Percentiles rank a stretch among this genome's conserved stretches.
phyloP scores from a whole-genome alignment of 164 flowering plant genomes.

The Houttuynia cordata region DNA sequence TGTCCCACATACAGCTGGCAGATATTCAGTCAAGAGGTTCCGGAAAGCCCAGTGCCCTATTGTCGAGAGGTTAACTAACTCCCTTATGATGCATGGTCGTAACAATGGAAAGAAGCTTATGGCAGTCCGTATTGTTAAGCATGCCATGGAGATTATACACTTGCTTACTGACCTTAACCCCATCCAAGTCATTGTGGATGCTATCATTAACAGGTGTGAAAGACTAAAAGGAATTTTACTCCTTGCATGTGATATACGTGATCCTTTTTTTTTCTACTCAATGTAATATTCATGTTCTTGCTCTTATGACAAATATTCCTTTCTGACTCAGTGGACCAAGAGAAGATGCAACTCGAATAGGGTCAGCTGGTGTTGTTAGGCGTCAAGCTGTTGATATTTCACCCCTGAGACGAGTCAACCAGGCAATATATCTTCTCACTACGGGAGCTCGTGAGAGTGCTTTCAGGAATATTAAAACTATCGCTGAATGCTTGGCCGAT shows the following conservation, averaged over 20 bases:
- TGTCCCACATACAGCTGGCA: constrained; percentile 25
- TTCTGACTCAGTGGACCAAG: constrained; percentile 19
- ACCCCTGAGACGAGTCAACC: constrained; percentile 23
- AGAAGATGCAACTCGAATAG: constrained; percentile 24
- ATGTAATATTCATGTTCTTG: too few relatives aligned
- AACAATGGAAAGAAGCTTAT: constrained; percentile 29
- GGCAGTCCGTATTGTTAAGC: constrained; percentile 27
- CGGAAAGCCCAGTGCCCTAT: constrained; percentile 28
- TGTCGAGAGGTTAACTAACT: constrained; percentile 26
- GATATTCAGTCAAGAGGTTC: constrained; percentile 23
- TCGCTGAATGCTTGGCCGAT: constrained; percentile 24
- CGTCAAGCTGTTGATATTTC: constrained; percentile 27
- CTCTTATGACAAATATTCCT: neutral
- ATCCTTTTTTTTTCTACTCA: too few relatives aligned
- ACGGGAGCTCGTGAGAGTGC: constrained; percentile 27
- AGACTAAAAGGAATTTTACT: too few relatives aligned
- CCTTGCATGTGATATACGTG: neutral
- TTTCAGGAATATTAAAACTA: constrained; percentile 23
- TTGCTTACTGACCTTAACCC: constrained; percentile 26
- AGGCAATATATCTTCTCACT: constrained; percentile 21
- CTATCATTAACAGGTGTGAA: constrained; percentile 33
- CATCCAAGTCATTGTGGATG: constrained; percentile 28
- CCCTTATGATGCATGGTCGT: constrained; percentile 30
- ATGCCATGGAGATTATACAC: constrained; percentile 29
- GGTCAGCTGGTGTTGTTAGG: constrained; percentile 27